A percentile compares a stretch with the other conserved stretches of the same genome.
These are phyloP conservation scores for Vigna unguiculata DNA, from an alignment of 306 rosid species.

Conservation along the genomic window DNA sequence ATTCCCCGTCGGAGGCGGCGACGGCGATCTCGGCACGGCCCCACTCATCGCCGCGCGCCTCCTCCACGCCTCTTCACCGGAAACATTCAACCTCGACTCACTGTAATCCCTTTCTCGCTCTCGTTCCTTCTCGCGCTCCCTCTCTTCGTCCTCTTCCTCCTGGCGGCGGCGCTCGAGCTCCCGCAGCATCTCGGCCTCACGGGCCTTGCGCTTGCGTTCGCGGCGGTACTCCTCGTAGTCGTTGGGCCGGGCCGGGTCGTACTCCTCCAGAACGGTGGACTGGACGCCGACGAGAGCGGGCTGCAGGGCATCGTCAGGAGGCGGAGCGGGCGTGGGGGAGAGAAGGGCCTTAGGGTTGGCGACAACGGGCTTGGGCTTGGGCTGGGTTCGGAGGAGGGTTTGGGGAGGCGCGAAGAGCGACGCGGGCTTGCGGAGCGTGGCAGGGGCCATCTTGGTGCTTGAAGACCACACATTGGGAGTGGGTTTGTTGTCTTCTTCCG, in stretches of 20 bases:
- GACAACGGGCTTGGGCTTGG: conserved; percentile 59
- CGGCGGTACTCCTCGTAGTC: conserved; percentile 92
- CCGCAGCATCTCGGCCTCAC: conserved; percentile 80
- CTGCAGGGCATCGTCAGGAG: conserved; percentile 51
- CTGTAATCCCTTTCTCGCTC: conserved; percentile 48
- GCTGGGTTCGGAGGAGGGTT: conserved; percentile 65
- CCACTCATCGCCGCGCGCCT: conserved; percentile 96
- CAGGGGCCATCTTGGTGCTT: conserved; percentile 97
- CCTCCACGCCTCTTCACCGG: conserved; percentile 98
- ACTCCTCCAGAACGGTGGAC: conserved; percentile 87
- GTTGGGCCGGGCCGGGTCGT: conserved; percentile 94
- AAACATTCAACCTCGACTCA: conserved; percentile 76
- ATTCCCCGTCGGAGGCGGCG: conserved; percentile 79
- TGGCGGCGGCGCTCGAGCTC: conserved; percentile 82
- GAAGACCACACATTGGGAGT: conserved; percentile 89
- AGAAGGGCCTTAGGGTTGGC: conserved; percentile 20
- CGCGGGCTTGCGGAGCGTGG: conserved; percentile 85
- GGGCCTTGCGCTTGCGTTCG: conserved; percentile 80
- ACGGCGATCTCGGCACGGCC: conserved; percentile 71
- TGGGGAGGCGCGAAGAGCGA: conserved; percentile 78
- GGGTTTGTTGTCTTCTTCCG: conserved; percentile 89
- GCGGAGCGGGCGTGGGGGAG: conserved; percentile 15
- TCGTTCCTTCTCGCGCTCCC: conserved; percentile 55
- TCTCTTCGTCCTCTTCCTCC: conserved; percentile 58
- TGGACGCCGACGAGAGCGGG: conserved; percentile 86